Percentiles rank a stretch among this genome's conserved stretches.
These are phyloP conservation scores for Canna indica DNA, from an alignment of 176 grass and related monocot genomes.

Conservation along the genomic window DNA sequence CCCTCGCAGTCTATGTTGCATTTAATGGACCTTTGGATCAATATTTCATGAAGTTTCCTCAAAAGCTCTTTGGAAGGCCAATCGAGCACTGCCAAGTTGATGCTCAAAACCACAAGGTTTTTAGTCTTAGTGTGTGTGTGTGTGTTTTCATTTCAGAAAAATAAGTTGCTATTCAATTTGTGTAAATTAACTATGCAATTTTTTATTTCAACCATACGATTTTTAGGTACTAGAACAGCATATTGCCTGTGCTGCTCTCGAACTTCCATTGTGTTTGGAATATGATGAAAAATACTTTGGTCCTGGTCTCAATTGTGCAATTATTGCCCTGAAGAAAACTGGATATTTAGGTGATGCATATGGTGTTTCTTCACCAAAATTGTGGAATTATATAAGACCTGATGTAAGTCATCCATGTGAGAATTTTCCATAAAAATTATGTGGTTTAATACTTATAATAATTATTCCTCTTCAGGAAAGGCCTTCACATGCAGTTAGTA, in stretches of 20 bases:
- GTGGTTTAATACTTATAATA: slow-evolving; percentile 4
- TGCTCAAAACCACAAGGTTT: slow-evolving; percentile 64
- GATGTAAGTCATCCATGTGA: slow-evolving; percentile 32
- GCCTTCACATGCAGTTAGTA: slow-evolving; percentile 65
- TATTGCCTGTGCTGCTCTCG: slow-evolving; percentile 78
- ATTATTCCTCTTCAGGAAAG: slow-evolving; percentile 44
- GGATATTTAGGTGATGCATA: slow-evolving; percentile 47
- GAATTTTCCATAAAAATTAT: slow-evolving; percentile 12
- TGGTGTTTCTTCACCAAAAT: slow-evolving; percentile 52
- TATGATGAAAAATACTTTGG: slow-evolving; percentile 73
- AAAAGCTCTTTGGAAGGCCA: slow-evolving; percentile 67
- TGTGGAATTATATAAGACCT: slow-evolving; percentile 86
- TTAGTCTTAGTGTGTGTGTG: background rate
- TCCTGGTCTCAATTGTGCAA: slow-evolving; percentile 32
- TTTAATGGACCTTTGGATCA: slow-evolving; percentile 93
- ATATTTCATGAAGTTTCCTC: slow-evolving; percentile 91
- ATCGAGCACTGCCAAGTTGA: slow-evolving; percentile 96
- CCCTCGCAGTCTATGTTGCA: slow-evolving; percentile 87
- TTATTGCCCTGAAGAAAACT: slow-evolving; percentile 51
- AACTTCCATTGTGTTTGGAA: slow-evolving; percentile 76
- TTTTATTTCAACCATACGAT: slow-evolving; percentile 10
- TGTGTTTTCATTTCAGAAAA: background rate
- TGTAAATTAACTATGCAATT: slow-evolving; percentile 4
- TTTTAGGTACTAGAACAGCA: slow-evolving; percentile 75
- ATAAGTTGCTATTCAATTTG: slow-evolving; percentile 12